Conservation (phyloP, 495 filamentous ascomycete genomes). For the Xylaria grammica region DNA sequence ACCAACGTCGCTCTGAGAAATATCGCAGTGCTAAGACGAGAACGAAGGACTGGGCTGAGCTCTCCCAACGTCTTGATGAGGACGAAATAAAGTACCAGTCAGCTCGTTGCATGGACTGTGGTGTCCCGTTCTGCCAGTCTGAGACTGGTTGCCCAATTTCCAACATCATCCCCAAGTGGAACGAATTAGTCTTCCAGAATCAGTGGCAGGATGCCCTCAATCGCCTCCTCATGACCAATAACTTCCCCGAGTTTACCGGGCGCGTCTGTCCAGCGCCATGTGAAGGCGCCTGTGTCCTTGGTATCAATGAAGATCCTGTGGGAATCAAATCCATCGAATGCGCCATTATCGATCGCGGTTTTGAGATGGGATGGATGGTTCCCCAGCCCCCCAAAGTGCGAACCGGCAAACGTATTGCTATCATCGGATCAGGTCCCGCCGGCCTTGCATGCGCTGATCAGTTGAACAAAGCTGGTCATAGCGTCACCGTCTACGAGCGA, state of each 20-base stretch:
- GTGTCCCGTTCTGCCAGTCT: conserved; percentile 98
- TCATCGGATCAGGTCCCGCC: conserved; percentile 94
- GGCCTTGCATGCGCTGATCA: conserved; percentile 94
- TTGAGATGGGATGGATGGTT: conserved; percentile 99
- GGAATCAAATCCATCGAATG: conserved; percentile 99
- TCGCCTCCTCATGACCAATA: conserved; percentile 97
- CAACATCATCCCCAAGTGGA: conserved; percentile 99
- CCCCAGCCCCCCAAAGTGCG: conserved; percentile 79
- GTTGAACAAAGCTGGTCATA: conserved; percentile 91
- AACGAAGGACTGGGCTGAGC: conserved; percentile 93
- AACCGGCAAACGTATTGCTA: conserved; percentile 87
- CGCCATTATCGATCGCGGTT: conserved; percentile 98
- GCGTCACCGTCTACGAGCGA: conserved; percentile 93
- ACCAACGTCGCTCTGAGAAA: conserved; percentile 91
- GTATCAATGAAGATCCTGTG: conserved; percentile 97
- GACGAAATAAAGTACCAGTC: conserved; percentile 99
- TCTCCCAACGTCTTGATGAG: conserved; percentile 86
- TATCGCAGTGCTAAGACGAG: conserved; percentile 88
- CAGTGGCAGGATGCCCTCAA: conserved; percentile 97
- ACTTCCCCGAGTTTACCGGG: conserved; percentile 99
- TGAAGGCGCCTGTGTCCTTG: conserved; percentile 95
- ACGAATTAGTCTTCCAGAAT: conserved; percentile 88
- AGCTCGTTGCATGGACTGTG: conserved; percentile 99
- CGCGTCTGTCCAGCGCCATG: conserved; percentile 98
- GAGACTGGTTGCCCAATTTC: conserved; percentile 97